Base-by-base conservation (phyloP, 306 rosid genomes). In the Dryas octopetala region DNA sequence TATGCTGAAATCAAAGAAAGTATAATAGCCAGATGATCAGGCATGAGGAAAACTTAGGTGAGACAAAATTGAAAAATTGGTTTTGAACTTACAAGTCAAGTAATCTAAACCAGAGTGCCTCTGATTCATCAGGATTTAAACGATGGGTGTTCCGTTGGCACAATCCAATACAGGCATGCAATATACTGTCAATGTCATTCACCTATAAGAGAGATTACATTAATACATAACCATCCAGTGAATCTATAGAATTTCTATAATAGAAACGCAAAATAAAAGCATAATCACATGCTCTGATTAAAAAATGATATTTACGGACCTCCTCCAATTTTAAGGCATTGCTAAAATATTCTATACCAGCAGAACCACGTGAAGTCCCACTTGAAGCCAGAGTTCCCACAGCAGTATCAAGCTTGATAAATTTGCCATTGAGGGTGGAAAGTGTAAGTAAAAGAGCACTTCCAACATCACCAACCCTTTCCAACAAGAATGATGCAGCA, bases 131-230 rank as follows among this genome's bases (percentile, higher is more conserved):
- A 61, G 92, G 94, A 80, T 95, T 92, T 79, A 95, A 77, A 66
- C 97, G 97, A 81, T 96, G 99, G 78, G 99, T 95, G 86, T 95
- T 95, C 87, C 99, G 83, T 78, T 95, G 99, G 83, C 99, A 95
- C 79, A 95, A 80, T 70, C 93, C 90, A 78, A 95, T 90, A 82
- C 99, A 92, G 70, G 97, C 91, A 73, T 76, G 89, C 89, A 92
- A 83, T 74, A 88, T 60, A 74, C 84, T 83, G 41, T 71, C 58
- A 74, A 90, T 81, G 71, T 79, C 91, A 23, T 74, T 82, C 82
- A 86, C 97, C 98, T 95, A 81, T 68, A 62, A 71, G 62, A 84
- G 79, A 63, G 65, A 77, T 49, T 62, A 70, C 15, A 73, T 74
- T 52, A 78, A 32, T 16, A 70, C 32, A 70, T 80, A 76, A 85